Percentiles rank a stretch among this genome's conserved stretches.
phyloP scores from a whole-genome alignment of 176 grass and related monocot species.

The Microstegium vimineum region DNA sequence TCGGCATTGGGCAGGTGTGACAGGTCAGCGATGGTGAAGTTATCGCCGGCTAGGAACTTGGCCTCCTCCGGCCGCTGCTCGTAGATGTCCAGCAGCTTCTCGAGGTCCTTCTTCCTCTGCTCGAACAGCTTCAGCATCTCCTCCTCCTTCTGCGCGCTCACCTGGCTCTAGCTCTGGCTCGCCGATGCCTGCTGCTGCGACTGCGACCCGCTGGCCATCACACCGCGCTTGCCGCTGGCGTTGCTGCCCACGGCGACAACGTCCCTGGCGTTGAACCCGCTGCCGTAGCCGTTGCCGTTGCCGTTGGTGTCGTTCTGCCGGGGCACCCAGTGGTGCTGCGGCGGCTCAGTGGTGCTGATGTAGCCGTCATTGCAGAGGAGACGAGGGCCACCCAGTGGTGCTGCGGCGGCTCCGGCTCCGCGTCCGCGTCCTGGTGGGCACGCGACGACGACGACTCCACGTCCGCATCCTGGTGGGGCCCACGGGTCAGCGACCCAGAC shows the following conservation, averaged over 20 bases:
- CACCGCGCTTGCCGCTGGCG: not conserved
- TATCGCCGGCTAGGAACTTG: constrained; percentile 59
- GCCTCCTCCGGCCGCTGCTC: constrained; percentile 70
- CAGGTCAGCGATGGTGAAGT: constrained; percentile 96
- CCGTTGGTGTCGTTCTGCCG: constrained; percentile 14
- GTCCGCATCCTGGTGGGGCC: no score
- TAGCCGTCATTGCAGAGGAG: no score
- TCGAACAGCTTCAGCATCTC: constrained; percentile 47
- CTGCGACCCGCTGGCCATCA: not conserved
- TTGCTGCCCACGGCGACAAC: not conserved
- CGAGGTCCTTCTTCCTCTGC: constrained; percentile 60
- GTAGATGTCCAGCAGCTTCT: constrained; percentile 82
- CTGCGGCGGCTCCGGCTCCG: no score
- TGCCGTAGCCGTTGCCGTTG: no score
- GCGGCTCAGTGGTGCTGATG: no score
- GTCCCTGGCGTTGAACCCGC: not conserved
- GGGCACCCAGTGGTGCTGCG: no score
- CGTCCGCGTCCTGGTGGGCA: no score
- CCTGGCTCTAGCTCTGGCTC: no score
- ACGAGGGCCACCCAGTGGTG: no score
- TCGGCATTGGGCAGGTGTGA: constrained; percentile 86
- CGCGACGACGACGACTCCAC: no score
- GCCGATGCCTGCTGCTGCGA: not conserved
- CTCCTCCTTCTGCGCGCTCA: constrained; percentile 25
- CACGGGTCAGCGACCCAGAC: no score